Evolutionary conservation across 2,329 filamentous ascomycete genomes (phyloP).

Genomic region (Colletotrichum orchidophilum): DNA sequence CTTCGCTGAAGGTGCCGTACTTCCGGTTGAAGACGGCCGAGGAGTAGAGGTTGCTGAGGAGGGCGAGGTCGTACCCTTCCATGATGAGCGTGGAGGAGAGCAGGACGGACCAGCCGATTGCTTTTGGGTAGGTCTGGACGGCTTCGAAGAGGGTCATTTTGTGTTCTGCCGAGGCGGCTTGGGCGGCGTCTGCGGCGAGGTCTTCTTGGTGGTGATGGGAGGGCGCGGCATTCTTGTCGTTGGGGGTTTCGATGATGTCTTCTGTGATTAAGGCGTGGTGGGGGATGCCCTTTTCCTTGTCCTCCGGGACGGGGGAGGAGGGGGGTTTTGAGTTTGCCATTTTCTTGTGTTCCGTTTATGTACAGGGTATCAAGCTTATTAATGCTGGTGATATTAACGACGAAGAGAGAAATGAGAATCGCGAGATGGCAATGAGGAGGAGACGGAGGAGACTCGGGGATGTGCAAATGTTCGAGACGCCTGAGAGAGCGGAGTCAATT

Average conservation of each 20-base stretch:
- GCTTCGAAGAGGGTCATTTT: slow-evolving; percentile 52
- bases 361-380: not conserved
- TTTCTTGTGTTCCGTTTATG: not conserved
- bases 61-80: slow-evolving; percentile 61
- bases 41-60: slow-evolving; percentile 59
- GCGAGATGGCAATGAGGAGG: not conserved
- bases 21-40: slow-evolving; percentile 55
- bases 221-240: not conserved
- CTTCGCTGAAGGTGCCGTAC: slow-evolving; percentile 51
- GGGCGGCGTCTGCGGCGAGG: slow-evolving; percentile 49
- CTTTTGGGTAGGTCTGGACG: slow-evolving; percentile 55
- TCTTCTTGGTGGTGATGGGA: slow-evolving; percentile 31
- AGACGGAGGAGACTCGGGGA: not conserved
- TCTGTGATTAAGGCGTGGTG: slow-evolving; percentile 39
- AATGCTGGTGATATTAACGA: not conserved
- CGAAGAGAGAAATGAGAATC: not conserved
- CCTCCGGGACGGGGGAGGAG: slow-evolving; percentile 11
- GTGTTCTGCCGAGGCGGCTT: slow-evolving; percentile 52
- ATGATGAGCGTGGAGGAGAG: slow-evolving; percentile 58
- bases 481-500: not conserved
- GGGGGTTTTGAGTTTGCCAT: slow-evolving; percentile 38
- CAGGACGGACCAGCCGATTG: slow-evolving; percentile 57
- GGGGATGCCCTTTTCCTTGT: slow-evolving; percentile 37
- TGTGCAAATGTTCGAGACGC: not conserved
- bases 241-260: not conserved